These are phyloP conservation scores for Odontarrhena argentea DNA, from an alignment of 345 rosid species.

Conservation along the genomic window DNA sequence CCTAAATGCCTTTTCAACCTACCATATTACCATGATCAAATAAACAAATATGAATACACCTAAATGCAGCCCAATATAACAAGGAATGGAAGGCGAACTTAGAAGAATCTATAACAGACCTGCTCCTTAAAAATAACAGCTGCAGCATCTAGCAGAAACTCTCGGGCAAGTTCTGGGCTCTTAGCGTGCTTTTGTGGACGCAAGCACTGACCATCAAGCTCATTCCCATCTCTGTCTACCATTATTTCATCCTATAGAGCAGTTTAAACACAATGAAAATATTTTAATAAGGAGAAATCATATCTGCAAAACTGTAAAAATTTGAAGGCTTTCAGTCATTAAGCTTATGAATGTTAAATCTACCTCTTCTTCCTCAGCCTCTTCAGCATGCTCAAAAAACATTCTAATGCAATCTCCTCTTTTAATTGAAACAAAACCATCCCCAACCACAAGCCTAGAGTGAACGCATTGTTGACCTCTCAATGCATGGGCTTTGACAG, in stretches of 20 bases:
- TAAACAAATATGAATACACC: slow-evolving; percentile 14
- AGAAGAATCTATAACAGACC: slow-evolving; percentile 48
- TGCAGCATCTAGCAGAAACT: slow-evolving; percentile 98
- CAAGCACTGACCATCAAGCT: slow-evolving; percentile 93
- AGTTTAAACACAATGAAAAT: slow-evolving; percentile 13
- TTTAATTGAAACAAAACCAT: slow-evolving; percentile 81
- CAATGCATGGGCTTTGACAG: slow-evolving; percentile 89
- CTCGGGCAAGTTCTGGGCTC: slow-evolving; percentile 99
- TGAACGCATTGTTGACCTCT: slow-evolving; percentile 88
- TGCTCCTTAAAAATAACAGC: slow-evolving; percentile 94
- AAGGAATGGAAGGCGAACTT: slow-evolving; percentile 20
- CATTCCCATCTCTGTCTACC: slow-evolving; percentile 94
- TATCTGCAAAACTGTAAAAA: slow-evolving; percentile 8
- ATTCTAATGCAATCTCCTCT: slow-evolving; percentile 78
- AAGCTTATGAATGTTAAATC: slow-evolving; percentile 27
- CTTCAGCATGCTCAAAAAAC: slow-evolving; percentile 97
- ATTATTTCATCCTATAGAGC: slow-evolving; percentile 79
- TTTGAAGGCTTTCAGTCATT: slow-evolving; percentile 9
- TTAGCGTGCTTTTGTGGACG: slow-evolving; percentile 99
- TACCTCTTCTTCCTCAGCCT: slow-evolving; percentile 99
- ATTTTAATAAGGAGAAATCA: slow-evolving; percentile 16
- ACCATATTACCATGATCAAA: slow-evolving; percentile 35
- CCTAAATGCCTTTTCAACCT: slow-evolving; percentile 98
- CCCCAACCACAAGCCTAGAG: slow-evolving; percentile 89
- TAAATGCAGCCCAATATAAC: background rate